phyloP scores from a whole-genome alignment of 345 rosid genomes.

The Dipteronia dyeriana region DNA sequence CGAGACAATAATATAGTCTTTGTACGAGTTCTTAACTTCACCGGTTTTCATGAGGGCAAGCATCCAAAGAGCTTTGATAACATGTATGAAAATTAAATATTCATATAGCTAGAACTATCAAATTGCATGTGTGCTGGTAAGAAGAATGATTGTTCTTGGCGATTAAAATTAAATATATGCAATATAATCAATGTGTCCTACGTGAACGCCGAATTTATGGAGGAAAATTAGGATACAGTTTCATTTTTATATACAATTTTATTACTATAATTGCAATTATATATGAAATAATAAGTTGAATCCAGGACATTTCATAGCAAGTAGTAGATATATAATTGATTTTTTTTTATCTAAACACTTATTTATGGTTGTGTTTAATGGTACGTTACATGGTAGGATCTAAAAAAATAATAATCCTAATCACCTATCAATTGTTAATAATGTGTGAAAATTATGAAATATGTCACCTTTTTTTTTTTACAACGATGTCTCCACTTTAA shows the following conservation, averaged over 20 bases:
- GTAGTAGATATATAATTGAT: no score
- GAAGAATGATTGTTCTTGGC: background rate
- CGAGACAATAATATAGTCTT: background rate
- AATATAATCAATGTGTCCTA: background rate
- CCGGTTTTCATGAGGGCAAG: background rate
- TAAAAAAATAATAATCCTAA: no score
- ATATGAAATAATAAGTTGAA: no score
- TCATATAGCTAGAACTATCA: background rate
- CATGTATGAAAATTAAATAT: background rate
- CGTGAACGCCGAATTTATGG: background rate
- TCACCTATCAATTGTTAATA: no score
- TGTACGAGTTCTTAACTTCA: background rate
- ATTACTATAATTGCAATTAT: background rate
- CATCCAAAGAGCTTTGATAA: background rate
- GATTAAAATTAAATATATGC: no score
- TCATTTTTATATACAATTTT: background rate
- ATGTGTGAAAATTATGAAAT: no score
- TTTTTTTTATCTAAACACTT: no score
- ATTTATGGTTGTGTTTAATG: no score
- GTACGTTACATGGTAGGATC: no score
- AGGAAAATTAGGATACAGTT: no score
- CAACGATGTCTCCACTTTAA: no score
- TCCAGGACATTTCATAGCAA: background rate
- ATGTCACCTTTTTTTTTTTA: no score
- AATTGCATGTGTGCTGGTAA: background rate